phyloP scores from a whole-genome alignment of 2,329 filamentous ascomycete genomes.

The Neonectria faginata region DNA sequence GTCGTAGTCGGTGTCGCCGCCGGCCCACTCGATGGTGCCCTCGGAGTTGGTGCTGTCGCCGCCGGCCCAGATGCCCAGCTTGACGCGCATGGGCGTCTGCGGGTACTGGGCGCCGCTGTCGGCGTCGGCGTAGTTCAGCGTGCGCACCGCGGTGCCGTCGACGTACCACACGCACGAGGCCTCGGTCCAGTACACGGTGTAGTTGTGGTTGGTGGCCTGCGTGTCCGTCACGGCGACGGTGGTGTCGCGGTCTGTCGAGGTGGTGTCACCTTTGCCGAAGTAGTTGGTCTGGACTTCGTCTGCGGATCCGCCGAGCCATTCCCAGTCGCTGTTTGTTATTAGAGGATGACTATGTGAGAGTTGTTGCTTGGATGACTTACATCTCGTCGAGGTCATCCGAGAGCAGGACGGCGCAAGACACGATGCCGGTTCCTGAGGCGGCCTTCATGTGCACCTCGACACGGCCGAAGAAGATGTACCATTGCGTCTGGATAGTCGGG shows the following conservation, averaged over 20 bases:
- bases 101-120: constrained; percentile 66
- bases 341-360: not conserved
- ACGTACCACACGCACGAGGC: constrained; percentile 72
- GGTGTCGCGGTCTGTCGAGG: constrained; percentile 74
- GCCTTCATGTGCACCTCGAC: constrained; percentile 78
- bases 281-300: constrained; percentile 87
- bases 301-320: constrained; percentile 82
- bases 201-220: constrained; percentile 71
- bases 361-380: constrained; percentile 14
- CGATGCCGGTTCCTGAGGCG: constrained; percentile 78
- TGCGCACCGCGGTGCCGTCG: constrained; percentile 70
- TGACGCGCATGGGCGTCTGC: constrained; percentile 76
- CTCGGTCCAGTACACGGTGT: constrained; percentile 74
- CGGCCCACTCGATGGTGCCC: constrained; percentile 54
- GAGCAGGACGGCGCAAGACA: constrained; percentile 80
- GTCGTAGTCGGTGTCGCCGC: constrained; percentile 48
- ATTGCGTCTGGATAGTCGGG: constrained; percentile 74
- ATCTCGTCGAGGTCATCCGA: constrained; percentile 75
- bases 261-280: constrained; percentile 78
- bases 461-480: constrained; percentile 88
- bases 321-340: constrained; percentile 68
- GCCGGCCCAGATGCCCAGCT: constrained; percentile 62
- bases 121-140: constrained; percentile 62
- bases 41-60: too few species aligned
- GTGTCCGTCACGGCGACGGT: constrained; percentile 68